A percentile compares a stretch with the other conserved stretches of the same genome.
Evolutionary conservation across 805 yeast genomes (phyloP).

Genomic region (Candida fluviatilis): DNA sequence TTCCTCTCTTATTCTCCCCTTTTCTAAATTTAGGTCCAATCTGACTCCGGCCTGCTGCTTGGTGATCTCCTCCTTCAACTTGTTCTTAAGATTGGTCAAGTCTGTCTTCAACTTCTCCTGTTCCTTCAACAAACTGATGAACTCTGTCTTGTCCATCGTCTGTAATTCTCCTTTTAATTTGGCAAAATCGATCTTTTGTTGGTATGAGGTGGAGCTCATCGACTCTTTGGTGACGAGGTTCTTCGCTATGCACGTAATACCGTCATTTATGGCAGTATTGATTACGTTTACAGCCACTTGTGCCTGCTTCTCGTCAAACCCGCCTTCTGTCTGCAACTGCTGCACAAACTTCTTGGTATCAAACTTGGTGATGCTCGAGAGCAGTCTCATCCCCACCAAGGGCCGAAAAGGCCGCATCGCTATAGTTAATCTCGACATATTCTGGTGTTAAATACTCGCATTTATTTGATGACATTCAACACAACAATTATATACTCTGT

Average conservation of each 20-base stretch:
- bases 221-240: conserved; percentile 84
- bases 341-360: conserved; percentile 75
- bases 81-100: conserved; percentile 78
- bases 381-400: conserved; percentile 5
- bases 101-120: conserved; percentile 82
- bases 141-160: conserved; percentile 82
- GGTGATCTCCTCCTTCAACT: conserved; percentile 86
- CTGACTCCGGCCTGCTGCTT: conserved; percentile 87
- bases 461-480: too few relatives aligned
- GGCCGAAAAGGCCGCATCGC: background rate
- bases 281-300: conserved; percentile 74
- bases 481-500: too few relatives aligned
- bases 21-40: conserved; percentile 86
- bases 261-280: conserved; percentile 71
- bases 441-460: too few relatives aligned
- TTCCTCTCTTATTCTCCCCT: conserved; percentile 94
- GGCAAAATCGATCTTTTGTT: conserved; percentile 95
- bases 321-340: conserved; percentile 62
- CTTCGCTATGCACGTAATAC: conserved; percentile 67
- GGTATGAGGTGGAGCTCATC: conserved; percentile 80
- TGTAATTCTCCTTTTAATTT: conserved; percentile 89
- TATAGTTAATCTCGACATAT: background rate
- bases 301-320: conserved; percentile 69
- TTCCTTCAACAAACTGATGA: conserved; percentile 75
- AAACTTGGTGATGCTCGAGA: conserved; percentile 44